Percentiles rank a stretch among this genome's conserved stretches.
These are phyloP conservation scores for Persicaria tinctoria DNA, from an alignment of 148 eudicot genomes.

Conservation along the genomic window DNA sequence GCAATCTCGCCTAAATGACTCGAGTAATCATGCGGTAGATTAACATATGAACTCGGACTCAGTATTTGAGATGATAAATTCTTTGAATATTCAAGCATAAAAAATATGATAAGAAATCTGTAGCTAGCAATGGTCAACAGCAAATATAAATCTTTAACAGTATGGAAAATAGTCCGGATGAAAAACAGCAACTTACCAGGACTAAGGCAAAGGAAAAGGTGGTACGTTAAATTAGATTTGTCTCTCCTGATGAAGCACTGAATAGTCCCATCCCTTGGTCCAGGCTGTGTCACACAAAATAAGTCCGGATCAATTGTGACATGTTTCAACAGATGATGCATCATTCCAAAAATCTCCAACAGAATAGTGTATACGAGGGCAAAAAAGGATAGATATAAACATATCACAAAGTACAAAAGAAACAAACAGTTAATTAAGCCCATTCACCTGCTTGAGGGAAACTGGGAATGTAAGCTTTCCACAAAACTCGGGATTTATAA, in stretches of 20 bases:
- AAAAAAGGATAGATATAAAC: not conserved
- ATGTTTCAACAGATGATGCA: not conserved
- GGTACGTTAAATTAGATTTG: slow-evolving; percentile 75
- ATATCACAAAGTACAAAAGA: not conserved
- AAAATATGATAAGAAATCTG: not conserved
- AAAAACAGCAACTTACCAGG: slow-evolving; percentile 41
- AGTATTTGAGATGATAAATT: no score
- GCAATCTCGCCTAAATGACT: not conserved
- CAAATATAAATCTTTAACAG: not conserved
- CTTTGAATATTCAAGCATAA: no score
- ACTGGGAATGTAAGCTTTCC: slow-evolving; percentile 90
- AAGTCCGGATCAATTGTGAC: not conserved
- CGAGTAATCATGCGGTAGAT: not conserved
- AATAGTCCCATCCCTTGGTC: slow-evolving; percentile 73
- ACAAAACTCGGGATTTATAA: slow-evolving; percentile 51
- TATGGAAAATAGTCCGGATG: not conserved
- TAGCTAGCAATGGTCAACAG: not conserved
- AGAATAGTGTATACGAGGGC: not conserved
- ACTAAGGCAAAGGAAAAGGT: slow-evolving; percentile 80
- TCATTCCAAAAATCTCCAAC: not conserved
- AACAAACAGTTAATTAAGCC: not conserved
- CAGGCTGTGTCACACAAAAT: slow-evolving; percentile 50
- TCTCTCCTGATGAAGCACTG: slow-evolving; percentile 88
- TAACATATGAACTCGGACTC: no score
- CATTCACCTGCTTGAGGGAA: slow-evolving; percentile 77